A percentile compares a stretch with the other conserved stretches of the same genome.
phyloP scores from a whole-genome alignment of 2,329 filamentous ascomycete genomes.

The Hirsutella thompsonii region DNA sequence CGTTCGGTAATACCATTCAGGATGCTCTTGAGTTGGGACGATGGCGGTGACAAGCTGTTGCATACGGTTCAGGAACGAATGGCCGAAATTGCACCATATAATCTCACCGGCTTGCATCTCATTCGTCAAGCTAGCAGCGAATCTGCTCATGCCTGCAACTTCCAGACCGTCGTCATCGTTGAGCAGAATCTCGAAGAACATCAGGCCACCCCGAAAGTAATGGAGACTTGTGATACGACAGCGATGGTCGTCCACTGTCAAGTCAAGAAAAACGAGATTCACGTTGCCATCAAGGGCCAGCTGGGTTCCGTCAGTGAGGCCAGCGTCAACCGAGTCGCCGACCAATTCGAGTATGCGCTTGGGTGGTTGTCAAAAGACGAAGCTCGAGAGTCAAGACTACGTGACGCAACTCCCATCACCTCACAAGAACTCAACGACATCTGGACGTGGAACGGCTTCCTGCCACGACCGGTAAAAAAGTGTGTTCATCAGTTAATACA shows the following conservation, averaged over 20 bases:
- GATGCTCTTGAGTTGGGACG: constrained; percentile 2
- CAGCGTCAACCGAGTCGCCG: constrained; percentile 2
- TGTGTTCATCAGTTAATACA: constrained; percentile 4
- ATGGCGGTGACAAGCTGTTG: constrained; percentile 3
- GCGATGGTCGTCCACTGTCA: background rate
- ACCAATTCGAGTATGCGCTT: constrained; percentile 5
- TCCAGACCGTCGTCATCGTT: constrained; percentile 6
- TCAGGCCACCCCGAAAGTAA: background rate
- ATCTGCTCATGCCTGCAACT: constrained; percentile 5
- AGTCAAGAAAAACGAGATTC: background rate
- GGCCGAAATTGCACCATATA: constrained; percentile 11
- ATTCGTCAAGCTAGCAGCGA: constrained; percentile 10
- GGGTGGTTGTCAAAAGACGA: background rate
- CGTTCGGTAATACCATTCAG: constrained; percentile 5
- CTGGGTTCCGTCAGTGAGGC: constrained; percentile 1
- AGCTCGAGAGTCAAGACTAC: background rate
- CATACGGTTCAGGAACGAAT: constrained; percentile 10
- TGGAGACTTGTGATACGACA: background rate
- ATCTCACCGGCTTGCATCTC: constrained; percentile 14
- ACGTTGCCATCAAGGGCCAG: background rate
- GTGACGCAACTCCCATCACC: background rate
- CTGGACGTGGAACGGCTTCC: constrained; percentile 3
- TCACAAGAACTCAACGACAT: constrained; percentile 4
- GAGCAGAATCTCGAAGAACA: background rate
- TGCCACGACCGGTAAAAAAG: constrained; percentile 1